Evolutionary conservation across 495 filamentous ascomycete genomes (phyloP).

Genomic region (Delitschia confertaspora): DNA sequence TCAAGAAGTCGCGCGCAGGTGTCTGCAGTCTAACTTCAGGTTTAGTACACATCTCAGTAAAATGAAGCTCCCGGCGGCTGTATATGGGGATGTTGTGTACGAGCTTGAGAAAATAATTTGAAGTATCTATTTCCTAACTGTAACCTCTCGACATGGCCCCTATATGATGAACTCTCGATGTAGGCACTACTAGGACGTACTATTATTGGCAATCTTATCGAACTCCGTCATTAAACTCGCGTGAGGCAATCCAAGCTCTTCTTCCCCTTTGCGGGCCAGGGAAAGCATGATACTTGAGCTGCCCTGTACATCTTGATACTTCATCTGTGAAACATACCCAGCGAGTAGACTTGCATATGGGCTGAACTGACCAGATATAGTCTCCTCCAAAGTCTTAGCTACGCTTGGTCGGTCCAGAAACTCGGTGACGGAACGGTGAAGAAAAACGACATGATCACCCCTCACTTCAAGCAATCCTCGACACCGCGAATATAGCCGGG

Average conservation of each 20-base stretch:
- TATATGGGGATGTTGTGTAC: conserved; percentile 34
- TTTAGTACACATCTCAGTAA: conserved; percentile 31
- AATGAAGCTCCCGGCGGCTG: conserved; percentile 28
- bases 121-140: conserved; percentile 13
- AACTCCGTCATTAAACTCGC: too few relatives aligned
- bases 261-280: not conserved
- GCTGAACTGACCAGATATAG: not conserved
- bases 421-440: conserved; percentile 1
- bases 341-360: conserved; percentile 1
- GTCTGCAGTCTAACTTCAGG: conserved; percentile 37
- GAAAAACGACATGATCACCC: not conserved
- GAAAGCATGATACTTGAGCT: not conserved
- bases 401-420: conserved; percentile 2
- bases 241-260: conserved; percentile 3
- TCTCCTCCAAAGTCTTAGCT: not conserved
- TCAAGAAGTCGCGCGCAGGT: conserved; percentile 32
- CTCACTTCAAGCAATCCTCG: conserved; percentile 1
- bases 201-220: too few relatives aligned
- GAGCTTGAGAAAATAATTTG: conserved; percentile 30
- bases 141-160: too few relatives aligned
- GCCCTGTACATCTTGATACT: not conserved
- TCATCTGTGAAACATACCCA: not conserved
- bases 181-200: too few relatives aligned
- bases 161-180: too few relatives aligned
- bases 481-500: not conserved